Base-by-base conservation (phyloP, 139 green algal genomes). In the Pleodorina starrii region DNA sequence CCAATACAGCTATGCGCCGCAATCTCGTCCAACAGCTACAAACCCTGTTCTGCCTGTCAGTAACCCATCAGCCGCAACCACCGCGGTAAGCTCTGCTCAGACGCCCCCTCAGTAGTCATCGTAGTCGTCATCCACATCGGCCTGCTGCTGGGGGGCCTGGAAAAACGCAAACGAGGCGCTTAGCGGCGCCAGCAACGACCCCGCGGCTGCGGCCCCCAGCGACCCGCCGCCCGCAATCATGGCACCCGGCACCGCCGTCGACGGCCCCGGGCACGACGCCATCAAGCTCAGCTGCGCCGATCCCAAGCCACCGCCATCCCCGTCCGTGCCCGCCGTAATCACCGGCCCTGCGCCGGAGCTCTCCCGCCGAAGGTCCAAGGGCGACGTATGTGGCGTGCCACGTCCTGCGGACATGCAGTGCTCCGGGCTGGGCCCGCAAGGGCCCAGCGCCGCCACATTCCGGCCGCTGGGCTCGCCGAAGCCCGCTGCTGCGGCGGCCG, bases 81-180 rank as follows among this genome's bases (percentile, higher is more conserved):
- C n/a, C n/a, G n/a, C n/a, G n/a, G n/a, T n/a, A n/a, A n/a, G n/a
- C n/a, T n/a, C n/a, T n/a, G n/a, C n/a, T n/a, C n/a, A n/a, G n/a
- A n/a, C n/a, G n/a, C n/a, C n/a, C n/a, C n/a, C 38, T 48, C 32
- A 87, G 32, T 36, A 54, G 44, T 79, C 66, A 42, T 88, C 36
- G 46, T 87, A 51, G 9, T 88, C 82, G 19, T 86, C 80, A 10
- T 80, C 66, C 43, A 80, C 42, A 35, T 88, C 82, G 17, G 44
- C 57, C 36, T 42, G 38, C 60, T 60, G 81, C 42, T 63, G 60
- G 2, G 60, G 81, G 21, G 27, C 60, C 0, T 63, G 60, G 43
- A 68, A 87, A 35, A 77, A 79, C 7, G 66, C 44, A 5, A 88
- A 3, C 0, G 82, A 73, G 4, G 78, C 51, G 0, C 78, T 51